Evolutionary conservation across 2,329 filamentous ascomycete genomes (phyloP).

Genomic region (Chaetomium sp.): DNA sequence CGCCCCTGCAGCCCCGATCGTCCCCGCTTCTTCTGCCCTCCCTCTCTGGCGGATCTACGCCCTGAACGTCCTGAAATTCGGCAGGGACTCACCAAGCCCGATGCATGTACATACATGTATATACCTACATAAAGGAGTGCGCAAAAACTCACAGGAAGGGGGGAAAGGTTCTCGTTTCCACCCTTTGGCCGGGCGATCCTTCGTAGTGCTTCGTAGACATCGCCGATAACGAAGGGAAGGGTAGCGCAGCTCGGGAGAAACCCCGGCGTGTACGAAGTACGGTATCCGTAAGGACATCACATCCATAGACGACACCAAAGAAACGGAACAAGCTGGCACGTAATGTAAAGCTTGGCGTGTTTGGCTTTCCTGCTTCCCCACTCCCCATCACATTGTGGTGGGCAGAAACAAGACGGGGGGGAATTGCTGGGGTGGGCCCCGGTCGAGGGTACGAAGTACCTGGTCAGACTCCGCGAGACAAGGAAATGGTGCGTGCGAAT

Average conservation of each 20-base stretch:
- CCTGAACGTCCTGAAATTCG: background rate
- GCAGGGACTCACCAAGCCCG: background rate
- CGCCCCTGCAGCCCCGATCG: constrained; percentile 13
- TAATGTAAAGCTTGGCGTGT: constrained; percentile 10
- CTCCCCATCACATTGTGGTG: constrained; percentile 7
- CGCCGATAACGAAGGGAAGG: background rate
- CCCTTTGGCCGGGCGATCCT: background rate
- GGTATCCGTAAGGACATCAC: too few relatives aligned
- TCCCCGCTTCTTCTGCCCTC: constrained; percentile 4
- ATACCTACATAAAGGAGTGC: background rate
- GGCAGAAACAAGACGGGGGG: constrained; percentile 6
- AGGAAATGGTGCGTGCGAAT: constrained; percentile 19
- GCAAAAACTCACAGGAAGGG: too few relatives aligned
- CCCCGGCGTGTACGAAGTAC: background rate
- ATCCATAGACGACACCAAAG: background rate
- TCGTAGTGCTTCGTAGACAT: background rate
- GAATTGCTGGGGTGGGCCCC: constrained; percentile 4
- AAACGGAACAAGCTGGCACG: constrained; percentile 9
- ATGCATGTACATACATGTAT: background rate
- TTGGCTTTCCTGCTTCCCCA: constrained; percentile 4
- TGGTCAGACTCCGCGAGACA: constrained; percentile 25
- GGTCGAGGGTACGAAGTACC: constrained; percentile 25
- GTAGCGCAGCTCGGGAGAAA: background rate
- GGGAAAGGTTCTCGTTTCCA: background rate
- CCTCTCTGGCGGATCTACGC: background rate